Evolutionary conservation across 441 rosid species (phyloP).

Genomic region (Codiaeum variegatum): DNA sequence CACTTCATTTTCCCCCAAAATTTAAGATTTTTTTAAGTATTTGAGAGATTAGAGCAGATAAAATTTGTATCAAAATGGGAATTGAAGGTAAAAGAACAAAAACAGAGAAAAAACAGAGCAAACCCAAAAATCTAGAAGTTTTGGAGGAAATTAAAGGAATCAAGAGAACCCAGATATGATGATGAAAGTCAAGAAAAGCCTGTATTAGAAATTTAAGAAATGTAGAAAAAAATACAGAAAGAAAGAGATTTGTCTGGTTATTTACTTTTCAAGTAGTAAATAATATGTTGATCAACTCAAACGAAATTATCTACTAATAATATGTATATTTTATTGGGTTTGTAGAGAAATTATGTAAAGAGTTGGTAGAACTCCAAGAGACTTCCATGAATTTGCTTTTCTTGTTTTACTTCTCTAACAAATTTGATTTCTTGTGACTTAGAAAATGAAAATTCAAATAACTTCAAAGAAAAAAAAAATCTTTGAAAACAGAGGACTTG

Average conservation of each 20-base stretch:
- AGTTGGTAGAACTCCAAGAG: too few relatives aligned
- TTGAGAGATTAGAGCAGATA: background rate
- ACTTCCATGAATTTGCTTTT: too few relatives aligned
- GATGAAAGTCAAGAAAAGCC: background rate
- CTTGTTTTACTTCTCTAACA: too few relatives aligned
- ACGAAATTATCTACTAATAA: too few relatives aligned
- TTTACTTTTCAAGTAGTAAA: too few relatives aligned
- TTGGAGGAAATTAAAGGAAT: background rate
- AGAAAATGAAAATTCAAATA: too few relatives aligned
- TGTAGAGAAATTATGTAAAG: too few relatives aligned
- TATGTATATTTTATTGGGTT: too few relatives aligned
- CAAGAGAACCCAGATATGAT: too few relatives aligned
- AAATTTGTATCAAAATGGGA: background rate
- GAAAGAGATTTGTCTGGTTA: background rate
- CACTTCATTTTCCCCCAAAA: slow-evolving; percentile 40
- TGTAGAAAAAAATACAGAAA: background rate
- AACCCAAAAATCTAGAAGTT: background rate
- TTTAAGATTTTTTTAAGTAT: background rate
- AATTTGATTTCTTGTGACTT: too few relatives aligned
- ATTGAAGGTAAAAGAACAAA: background rate
- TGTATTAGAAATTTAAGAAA: background rate
- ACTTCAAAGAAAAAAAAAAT: too few relatives aligned
- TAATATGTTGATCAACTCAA: background rate
- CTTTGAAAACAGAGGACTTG: too few relatives aligned
- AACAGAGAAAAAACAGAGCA: background rate